A percentile compares a stretch with the other conserved stretches of the same genome.
phyloP scores from a whole-genome alignment of 306 rosid genomes.

The Hippophae rhamnoides region DNA sequence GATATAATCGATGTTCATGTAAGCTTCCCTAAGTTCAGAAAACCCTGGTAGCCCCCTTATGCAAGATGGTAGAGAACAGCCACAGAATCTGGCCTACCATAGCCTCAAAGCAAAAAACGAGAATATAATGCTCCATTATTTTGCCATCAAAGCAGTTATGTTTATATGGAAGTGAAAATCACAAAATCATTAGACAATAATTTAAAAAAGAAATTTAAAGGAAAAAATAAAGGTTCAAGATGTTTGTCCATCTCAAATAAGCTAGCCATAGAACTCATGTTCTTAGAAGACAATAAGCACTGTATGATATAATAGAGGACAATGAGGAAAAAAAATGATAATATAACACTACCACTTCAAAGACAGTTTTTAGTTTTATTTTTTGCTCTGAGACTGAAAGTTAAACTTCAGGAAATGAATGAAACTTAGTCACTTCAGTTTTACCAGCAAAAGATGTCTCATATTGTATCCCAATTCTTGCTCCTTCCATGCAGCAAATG shows the following conservation, averaged over 20 bases:
- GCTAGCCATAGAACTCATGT: neutral
- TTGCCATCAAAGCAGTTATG: neutral
- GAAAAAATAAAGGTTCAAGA: neutral
- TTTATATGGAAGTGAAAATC: constrained; percentile 3
- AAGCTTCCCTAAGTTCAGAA: neutral
- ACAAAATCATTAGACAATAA: constrained; percentile 9
- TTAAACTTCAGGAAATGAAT: neutral
- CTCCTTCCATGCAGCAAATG: constrained; percentile 83
- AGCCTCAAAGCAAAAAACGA: neutral
- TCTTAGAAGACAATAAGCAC: neutral
- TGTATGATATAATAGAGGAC: neutral
- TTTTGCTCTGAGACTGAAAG: too few relatives aligned
- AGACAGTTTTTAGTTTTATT: too few relatives aligned
- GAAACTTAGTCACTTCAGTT: constrained; percentile 17
- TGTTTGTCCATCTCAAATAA: constrained; percentile 21
- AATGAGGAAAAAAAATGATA: neutral
- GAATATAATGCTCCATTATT: neutral
- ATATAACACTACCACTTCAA: too few relatives aligned
- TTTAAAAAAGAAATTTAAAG: constrained; percentile 6
- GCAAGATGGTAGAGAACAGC: neutral
- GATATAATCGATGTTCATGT: neutral
- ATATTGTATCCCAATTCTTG: constrained; percentile 83
- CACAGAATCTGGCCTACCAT: neutral
- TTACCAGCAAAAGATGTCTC: constrained; percentile 93
- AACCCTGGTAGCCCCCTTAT: neutral